Percentiles rank a stretch among this genome's conserved stretches.
These are phyloP conservation scores for Epichloe gansuensis DNA, from an alignment of 2,329 filamentous ascomycete species.

Conservation along the genomic window DNA sequence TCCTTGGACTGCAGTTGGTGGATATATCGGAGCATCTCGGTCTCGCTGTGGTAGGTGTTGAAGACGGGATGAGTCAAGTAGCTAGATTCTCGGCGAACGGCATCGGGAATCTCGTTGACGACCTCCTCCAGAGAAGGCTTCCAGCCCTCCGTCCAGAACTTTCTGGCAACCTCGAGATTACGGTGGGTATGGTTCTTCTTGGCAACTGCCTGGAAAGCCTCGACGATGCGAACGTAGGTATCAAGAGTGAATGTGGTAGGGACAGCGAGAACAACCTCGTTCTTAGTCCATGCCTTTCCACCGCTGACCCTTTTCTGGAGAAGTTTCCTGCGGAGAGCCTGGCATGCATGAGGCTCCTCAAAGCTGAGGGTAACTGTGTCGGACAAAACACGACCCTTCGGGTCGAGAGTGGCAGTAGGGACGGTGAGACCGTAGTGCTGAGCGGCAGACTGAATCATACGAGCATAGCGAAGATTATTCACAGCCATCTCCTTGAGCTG, in stretches of 20 bases:
- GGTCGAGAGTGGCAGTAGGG: slow-evolving; percentile 41
- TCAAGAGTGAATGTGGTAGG: slow-evolving; percentile 14
- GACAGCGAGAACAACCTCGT: slow-evolving; percentile 16
- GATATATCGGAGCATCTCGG: slow-evolving; percentile 87
- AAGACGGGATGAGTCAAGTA: slow-evolving; percentile 88
- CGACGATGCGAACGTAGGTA: slow-evolving; percentile 11
- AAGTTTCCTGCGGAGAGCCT: slow-evolving; percentile 22
- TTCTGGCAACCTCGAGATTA: slow-evolving; percentile 20
- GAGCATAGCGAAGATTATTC: slow-evolving; percentile 58
- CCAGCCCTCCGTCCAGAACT: slow-evolving; percentile 28
- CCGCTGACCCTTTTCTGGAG: slow-evolving; percentile 55
- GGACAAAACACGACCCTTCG: slow-evolving; percentile 51
- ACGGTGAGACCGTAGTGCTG: slow-evolving; percentile 52
- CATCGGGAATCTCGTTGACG: slow-evolving; percentile 35
- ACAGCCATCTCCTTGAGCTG: slow-evolving; percentile 77
- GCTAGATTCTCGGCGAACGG: slow-evolving; percentile 56
- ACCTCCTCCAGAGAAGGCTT: slow-evolving; percentile 23
- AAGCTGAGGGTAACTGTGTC: slow-evolving; percentile 66
- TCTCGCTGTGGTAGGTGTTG: slow-evolving; percentile 91
- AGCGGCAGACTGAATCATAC: slow-evolving; percentile 54
- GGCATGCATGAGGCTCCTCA: slow-evolving; percentile 11
- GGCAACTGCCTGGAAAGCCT: slow-evolving; percentile 16
- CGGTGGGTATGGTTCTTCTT: slow-evolving; percentile 13
- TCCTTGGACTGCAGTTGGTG: slow-evolving; percentile 90
- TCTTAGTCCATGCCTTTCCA: slow-evolving; percentile 44